phyloP scores from a whole-genome alignment of 371 early-diverging fungal species.

The Mucor lusitanicus region DNA sequence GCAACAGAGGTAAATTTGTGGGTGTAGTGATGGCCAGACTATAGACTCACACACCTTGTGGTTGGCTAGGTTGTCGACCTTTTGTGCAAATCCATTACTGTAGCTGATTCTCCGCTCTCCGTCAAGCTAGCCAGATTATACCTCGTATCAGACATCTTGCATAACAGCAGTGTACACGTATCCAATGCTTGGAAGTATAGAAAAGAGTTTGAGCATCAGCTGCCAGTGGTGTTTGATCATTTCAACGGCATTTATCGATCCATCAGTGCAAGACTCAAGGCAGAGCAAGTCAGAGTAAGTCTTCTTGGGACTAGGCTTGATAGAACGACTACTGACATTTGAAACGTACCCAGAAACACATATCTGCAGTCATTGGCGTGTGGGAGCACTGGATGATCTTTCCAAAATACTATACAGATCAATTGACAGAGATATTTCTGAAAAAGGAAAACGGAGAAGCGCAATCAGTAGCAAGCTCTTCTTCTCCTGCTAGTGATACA shows the following conservation, averaged over 20 bases:
- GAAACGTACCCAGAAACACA: conserved; percentile 44
- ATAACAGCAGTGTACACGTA: conserved; percentile 79
- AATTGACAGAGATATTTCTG: conserved; percentile 48
- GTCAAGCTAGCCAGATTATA: conserved; percentile 77
- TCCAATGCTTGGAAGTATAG: conserved; percentile 90
- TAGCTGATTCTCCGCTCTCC: conserved; percentile 61
- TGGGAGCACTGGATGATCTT: conserved; percentile 94
- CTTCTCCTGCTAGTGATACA: not conserved
- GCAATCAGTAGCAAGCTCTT: not conserved
- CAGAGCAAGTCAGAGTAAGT: conserved; percentile 78
- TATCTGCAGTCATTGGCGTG: conserved; percentile 65
- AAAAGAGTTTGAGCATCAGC: conserved; percentile 66
- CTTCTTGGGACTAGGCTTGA: not conserved
- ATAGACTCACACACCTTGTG: not conserved
- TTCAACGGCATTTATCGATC: conserved; percentile 68
- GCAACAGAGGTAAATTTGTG: conserved; percentile 63
- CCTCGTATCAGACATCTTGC: conserved; percentile 84
- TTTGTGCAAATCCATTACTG: conserved; percentile 61
- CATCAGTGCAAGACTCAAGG: conserved; percentile 76
- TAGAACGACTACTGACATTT: not conserved
- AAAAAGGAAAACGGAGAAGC: conserved; percentile 24
- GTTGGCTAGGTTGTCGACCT: conserved; percentile 64
- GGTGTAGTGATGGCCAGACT: not conserved
- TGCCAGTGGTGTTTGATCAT: conserved; percentile 71
- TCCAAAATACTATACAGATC: conserved; percentile 67